These are phyloP conservation scores for Psilocybe subaeruginosa DNA, from an alignment of 768 basidiomycete genomes.

Conservation along the genomic window DNA sequence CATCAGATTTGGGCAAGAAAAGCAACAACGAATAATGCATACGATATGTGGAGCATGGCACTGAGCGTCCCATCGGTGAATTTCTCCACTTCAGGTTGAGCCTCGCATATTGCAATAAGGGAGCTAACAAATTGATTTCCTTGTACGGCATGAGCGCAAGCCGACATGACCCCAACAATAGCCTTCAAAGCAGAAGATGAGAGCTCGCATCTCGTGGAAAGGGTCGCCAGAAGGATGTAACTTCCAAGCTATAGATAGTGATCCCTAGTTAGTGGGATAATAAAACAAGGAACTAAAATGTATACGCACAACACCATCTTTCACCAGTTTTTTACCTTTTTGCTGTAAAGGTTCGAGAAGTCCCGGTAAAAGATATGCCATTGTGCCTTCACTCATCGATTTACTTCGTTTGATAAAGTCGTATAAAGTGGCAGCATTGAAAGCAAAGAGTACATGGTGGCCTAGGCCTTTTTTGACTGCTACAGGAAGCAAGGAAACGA, in stretches of 20 bases:
- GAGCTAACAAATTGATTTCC: constrained; percentile 68
- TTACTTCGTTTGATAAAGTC: constrained; percentile 73
- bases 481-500: constrained; percentile 64
- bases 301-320: constrained; percentile 58
- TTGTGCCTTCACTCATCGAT: constrained; percentile 62
- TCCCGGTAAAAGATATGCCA: constrained; percentile 68
- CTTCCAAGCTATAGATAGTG: constrained; percentile 57
- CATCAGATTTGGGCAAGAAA: neutral
- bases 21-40: constrained; percentile 26
- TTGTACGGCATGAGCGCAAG: constrained; percentile 49
- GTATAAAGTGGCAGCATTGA: constrained; percentile 79
- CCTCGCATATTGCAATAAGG: constrained; percentile 62
- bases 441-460: constrained; percentile 80
- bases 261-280: neutral
- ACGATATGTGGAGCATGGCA: constrained; percentile 51
- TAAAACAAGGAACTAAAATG: neutral
- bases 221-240: constrained; percentile 70
- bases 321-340: constrained; percentile 33
- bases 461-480: constrained; percentile 50
- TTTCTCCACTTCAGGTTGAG: constrained; percentile 57
- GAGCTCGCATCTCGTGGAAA: constrained; percentile 69
- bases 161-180: constrained; percentile 57
- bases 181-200: constrained; percentile 60
- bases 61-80: constrained; percentile 47
- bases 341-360: constrained; percentile 59